Base-by-base conservation (phyloP, 2,329 filamentous ascomycete species). In the Penicillium sp. region DNA sequence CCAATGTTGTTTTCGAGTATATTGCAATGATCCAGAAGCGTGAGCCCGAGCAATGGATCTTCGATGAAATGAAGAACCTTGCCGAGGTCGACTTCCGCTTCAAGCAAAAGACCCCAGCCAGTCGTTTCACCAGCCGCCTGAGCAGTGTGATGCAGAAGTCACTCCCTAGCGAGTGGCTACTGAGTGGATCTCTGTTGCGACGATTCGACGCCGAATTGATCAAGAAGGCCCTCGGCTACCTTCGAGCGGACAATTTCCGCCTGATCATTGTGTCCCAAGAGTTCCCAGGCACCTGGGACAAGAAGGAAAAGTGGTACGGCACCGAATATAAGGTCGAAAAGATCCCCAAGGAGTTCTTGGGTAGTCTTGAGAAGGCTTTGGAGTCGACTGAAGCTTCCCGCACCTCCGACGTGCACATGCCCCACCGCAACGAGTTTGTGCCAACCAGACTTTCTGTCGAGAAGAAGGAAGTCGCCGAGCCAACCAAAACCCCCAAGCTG, bases 261-360 rank as follows among this genome's bases (percentile, higher is more conserved):
- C 83, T 97, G 71, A 87, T 86, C 1, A 81, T 97, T 47, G 86
- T 95, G 27, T 93, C 91, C 22, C 90, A 92, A 67, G 88, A 90
- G 8, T 89, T 87, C 62, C 92, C 92, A 0, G 92, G 91, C 0
- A 83, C 85, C 48, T 97, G 91, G 90, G 83, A 95, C 61, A 78
- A 87, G 71, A 95, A 89, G 69, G 94, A 99, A 77, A 91, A 92
- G 70, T 99, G 94, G 94, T 99, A 99, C 66, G 93, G 93, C 8
- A 99, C 94, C 0, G 92, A 97, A 68, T 96, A 97, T 75, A 90
- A 86, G 59, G 83, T 87, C 31, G 89, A 95, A 69, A 88, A 86
- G 68, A 90, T 99, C 34, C 87, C 92, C 0, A 70, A 81, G 13
- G 86, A 92, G 16, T 87, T 97, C 64, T 79, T 96, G 71, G 77